Base-by-base conservation (phyloP, 2,329 filamentous ascomycete genomes). In the Colletotrichum chrysophilum region DNA sequence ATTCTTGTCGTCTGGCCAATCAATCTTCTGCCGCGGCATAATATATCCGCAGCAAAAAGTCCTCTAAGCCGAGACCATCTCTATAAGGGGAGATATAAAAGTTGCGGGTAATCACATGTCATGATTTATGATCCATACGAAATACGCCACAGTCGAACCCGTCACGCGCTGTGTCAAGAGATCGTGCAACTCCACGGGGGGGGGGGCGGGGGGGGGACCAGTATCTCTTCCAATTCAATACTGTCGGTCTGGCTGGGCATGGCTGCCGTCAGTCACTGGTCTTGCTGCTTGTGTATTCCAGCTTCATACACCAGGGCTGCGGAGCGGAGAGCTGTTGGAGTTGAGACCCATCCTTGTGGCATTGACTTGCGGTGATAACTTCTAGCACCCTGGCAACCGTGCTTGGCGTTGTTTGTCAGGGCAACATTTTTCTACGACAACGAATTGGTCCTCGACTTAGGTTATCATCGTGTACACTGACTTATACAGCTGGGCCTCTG, bases 231-330 rank as follows among this genome's bases (percentile, higher is more conserved):
- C 36, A 7, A 0, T 18, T 5, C 4, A 48, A 6, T 0, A 0
- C 4, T 1, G 43, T 10, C 1, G 1, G 7, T 1, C 0, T 48
- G 10, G 10, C 10, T 3, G 0, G n/a, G 0, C n/a, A 48, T 0
- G 2, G 43, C 43, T 21, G n/a, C 43, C 10, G 43, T 21, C 1
- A 4, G 43, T 52, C 43, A 21, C n/a, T 13, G 10, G n/a, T 0
- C 10, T 21, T 52, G 43, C 10, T 52, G 2, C 1, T 52, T 7
- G 1, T 21, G 43, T 21, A 52, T 52, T 3, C n/a, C 10, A 52
- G n/a, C n/a, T 7, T 52, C 43, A 21, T 21, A 2, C 18, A 13
- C n/a, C 1, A n/a, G 18, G 8, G 18, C 5, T 48, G 0, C 0
- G 18, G 18, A 21, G n/a, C 9, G 10, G 9, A 13, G 9, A 13